Percentiles rank a stretch among this genome's conserved stretches.
phyloP scores from a whole-genome alignment of 2,329 filamentous ascomycete species.

The Arthrobotrys sinensis region DNA sequence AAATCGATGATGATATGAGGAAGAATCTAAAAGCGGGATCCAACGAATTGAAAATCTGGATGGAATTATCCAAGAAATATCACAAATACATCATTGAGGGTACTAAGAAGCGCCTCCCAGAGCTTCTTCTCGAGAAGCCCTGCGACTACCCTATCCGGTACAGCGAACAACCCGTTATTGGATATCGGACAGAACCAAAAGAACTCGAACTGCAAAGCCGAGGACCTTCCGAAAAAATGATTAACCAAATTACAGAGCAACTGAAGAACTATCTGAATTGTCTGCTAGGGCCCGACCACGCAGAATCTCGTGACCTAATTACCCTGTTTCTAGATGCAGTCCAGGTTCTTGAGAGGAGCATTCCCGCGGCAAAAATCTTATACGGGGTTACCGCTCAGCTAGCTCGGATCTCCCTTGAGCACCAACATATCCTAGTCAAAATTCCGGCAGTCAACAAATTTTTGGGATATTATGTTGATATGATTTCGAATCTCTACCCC shows the following conservation, averaged over 20 bases:
- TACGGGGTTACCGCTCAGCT: not conserved
- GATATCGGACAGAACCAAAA: not conserved
- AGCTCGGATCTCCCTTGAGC: not conserved
- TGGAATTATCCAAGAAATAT: not conserved
- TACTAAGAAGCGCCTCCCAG: conserved; percentile 9
- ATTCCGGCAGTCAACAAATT: not conserved
- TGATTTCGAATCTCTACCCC: not conserved
- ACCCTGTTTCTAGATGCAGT: conserved; percentile 7
- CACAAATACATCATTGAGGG: conserved; percentile 37
- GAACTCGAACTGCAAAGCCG: not conserved
- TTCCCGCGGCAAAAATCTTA: not conserved
- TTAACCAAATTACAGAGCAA: not conserved
- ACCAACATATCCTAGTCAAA: not conserved
- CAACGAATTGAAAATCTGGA: not conserved
- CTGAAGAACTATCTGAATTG: conserved; percentile 5
- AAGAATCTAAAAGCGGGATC: not conserved
- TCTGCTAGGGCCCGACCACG: not conserved
- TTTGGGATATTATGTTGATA: not conserved
- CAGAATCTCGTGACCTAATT: not conserved
- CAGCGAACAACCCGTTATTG: not conserved
- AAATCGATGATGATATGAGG: conserved; percentile 17
- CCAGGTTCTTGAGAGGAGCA: too few species aligned
- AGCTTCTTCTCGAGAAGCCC: not conserved
- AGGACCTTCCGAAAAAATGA: not conserved
- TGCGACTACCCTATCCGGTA: too few species aligned